A percentile compares a stretch with the other conserved stretches of the same genome.
Evolutionary conservation across 352 stramenopile genomes (phyloP).

Genomic region (Aphanomyces astaci): DNA sequence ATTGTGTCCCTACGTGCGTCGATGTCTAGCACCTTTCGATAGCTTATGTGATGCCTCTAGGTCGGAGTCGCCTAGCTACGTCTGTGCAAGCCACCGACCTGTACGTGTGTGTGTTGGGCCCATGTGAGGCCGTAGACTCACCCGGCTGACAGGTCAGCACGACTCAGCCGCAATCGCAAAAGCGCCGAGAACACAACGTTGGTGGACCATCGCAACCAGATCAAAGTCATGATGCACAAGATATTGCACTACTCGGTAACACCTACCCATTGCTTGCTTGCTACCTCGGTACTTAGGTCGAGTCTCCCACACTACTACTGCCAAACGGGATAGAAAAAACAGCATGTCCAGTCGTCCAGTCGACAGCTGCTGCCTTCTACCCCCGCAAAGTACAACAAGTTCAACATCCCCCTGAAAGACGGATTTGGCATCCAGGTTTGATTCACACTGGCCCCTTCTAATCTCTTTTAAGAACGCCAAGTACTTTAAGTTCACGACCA

Average conservation of each 20-base stretch:
- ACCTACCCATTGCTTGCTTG: not conserved
- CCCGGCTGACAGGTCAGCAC: slow-evolving; percentile 6
- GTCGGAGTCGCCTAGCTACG: not conserved
- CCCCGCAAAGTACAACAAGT: not conserved
- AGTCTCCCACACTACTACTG: too few relatives aligned
- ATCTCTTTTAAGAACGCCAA: too few relatives aligned
- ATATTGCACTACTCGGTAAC: slow-evolving; percentile 12
- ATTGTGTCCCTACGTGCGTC: not conserved
- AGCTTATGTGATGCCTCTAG: not conserved
- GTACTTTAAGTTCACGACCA: too few relatives aligned
- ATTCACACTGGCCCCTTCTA: too few relatives aligned
- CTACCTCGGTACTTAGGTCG: not conserved
- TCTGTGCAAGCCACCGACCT: not conserved
- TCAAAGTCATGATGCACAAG: slow-evolving; percentile 22
- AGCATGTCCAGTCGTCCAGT: slow-evolving; percentile 1
- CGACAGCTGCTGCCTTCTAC: not conserved
- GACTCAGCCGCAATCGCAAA: slow-evolving; percentile 16
- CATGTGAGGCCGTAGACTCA: too few relatives aligned
- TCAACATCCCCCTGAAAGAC: not conserved
- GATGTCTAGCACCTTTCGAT: not conserved
- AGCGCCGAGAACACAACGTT: not conserved
- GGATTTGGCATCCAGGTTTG: slow-evolving; percentile 15
- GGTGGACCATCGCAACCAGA: slow-evolving; percentile 6
- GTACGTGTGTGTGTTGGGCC: too few relatives aligned
- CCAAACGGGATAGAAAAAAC: not conserved